A percentile compares a stretch with the other conserved stretches of the same genome.
phyloP scores from a whole-genome alignment of 2,329 filamentous ascomycete species.

The Fusarium metavorans region DNA sequence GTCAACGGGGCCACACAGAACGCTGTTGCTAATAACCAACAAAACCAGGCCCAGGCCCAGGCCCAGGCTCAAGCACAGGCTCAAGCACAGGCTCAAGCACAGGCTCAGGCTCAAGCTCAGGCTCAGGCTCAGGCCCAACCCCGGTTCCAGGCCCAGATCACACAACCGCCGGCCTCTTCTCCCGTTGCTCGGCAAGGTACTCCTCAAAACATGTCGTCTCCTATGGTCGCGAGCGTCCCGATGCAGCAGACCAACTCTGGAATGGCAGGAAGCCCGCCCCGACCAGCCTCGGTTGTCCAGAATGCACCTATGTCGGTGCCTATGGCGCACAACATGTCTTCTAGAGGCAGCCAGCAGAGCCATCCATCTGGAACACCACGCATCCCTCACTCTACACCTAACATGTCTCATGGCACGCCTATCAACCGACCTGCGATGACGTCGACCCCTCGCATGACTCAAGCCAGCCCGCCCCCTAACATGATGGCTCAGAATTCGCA shows the following conservation, averaged over 20 bases:
- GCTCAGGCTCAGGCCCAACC: constrained; percentile 51
- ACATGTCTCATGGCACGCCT: constrained; percentile 70
- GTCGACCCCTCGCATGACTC: constrained; percentile 71
- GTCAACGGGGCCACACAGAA: constrained; percentile 52
- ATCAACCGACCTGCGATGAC: constrained; percentile 64
- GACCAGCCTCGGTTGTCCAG: constrained; percentile 75
- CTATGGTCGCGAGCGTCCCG: constrained; percentile 70
- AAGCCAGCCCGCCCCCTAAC: constrained; percentile 71
- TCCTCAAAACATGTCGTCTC: constrained; percentile 74
- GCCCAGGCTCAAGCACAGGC: constrained; percentile 48
- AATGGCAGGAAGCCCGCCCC: constrained; percentile 75
- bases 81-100: constrained; percentile 48
- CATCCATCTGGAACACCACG: constrained; percentile 73
- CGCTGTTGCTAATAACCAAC: constrained; percentile 54
- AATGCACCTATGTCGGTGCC: constrained; percentile 69
- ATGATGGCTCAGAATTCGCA: constrained; percentile 70
- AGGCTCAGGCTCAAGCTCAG: neutral
- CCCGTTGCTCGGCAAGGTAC: constrained; percentile 74
- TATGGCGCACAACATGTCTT: constrained; percentile 73
- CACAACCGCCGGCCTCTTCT: constrained; percentile 75
- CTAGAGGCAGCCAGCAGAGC: constrained; percentile 74
- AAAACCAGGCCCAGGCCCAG: constrained; percentile 50
- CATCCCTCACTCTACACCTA: constrained; percentile 71
- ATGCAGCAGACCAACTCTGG: constrained; percentile 76
- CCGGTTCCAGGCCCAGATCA: constrained; percentile 67